Evolutionary conservation across 371 early-diverging fungal genomes (phyloP).

Genomic region (Coemansia sp.): DNA sequence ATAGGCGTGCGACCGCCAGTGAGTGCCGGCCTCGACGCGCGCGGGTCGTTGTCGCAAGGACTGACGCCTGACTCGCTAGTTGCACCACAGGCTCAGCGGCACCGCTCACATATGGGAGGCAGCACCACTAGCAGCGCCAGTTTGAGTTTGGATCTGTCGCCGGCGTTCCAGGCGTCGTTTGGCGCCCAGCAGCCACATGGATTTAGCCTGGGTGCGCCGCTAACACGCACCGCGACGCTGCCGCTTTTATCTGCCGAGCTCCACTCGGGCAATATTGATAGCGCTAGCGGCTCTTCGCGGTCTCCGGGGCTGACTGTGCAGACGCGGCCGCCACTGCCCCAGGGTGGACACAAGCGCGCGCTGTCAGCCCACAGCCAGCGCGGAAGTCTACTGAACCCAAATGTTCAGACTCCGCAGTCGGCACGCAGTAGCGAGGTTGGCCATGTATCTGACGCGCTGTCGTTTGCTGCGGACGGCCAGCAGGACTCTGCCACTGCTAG

Average conservation of each 20-base stretch:
- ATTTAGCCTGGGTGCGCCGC: neutral
- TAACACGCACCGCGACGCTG: slow-evolving; percentile 5
- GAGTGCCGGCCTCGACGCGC: neutral
- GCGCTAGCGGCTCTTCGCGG: neutral
- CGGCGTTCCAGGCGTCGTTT: neutral
- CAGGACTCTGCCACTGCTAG: slow-evolving; percentile 1
- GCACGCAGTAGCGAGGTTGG: neutral
- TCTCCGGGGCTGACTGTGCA: neutral
- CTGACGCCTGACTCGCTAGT: too few relatives aligned
- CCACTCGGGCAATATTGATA: neutral
- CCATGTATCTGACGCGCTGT: neutral
- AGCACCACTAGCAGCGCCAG: neutral
- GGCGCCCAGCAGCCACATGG: slow-evolving; percentile 1
- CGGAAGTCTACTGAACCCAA: slow-evolving; percentile 35
- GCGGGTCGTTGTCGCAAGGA: neutral
- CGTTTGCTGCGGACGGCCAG: neutral
- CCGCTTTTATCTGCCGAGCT: neutral
- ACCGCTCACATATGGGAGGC: slow-evolving; percentile 2
- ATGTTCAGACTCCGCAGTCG: neutral
- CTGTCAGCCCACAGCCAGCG: slow-evolving; percentile 20
- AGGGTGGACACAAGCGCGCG: slow-evolving; percentile 1
- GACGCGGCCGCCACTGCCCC: neutral
- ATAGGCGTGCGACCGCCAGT: slow-evolving; percentile 15
- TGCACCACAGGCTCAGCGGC: neutral
- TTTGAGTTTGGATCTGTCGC: neutral